phyloP scores from a whole-genome alignment of 306 rosid species.

The Cercis canadensis region DNA sequence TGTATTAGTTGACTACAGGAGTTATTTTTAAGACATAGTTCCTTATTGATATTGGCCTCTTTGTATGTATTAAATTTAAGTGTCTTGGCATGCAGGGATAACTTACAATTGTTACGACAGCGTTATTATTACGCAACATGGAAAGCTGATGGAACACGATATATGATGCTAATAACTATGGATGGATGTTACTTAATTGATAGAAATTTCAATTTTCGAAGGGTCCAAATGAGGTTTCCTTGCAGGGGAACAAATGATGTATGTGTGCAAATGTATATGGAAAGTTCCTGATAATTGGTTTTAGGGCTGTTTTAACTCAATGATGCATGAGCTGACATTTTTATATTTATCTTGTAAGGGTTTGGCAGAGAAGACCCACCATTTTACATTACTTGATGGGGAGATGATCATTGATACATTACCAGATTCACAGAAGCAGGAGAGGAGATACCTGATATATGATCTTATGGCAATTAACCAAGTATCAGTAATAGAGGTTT shows the following conservation, averaged over 20 bases:
- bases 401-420: constrained; percentile 93
- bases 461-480: constrained; percentile 83
- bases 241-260: constrained; percentile 80
- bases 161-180: constrained; percentile 90
- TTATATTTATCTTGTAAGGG: constrained; percentile 53
- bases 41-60: constrained; percentile 29
- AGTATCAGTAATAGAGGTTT: constrained; percentile 76
- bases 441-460: constrained; percentile 95
- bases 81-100: constrained; percentile 69
- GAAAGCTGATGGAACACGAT: constrained; percentile 99
- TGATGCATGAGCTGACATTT: constrained; percentile 44
- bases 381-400: constrained; percentile 90
- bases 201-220: constrained; percentile 82
- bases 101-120: constrained; percentile 85
- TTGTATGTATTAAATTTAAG: constrained; percentile 31
- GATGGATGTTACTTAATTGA: constrained; percentile 96
- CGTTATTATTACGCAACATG: constrained; percentile 98
- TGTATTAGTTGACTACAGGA: constrained; percentile 23
- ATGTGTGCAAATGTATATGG: constrained; percentile 32
- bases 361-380: constrained; percentile 74
- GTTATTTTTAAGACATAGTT: constrained; percentile 8
- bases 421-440: constrained; percentile 87
- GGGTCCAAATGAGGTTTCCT: constrained; percentile 98
- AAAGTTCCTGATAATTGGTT: constrained; percentile 19
- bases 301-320: constrained; percentile 39